Conservation (phyloP, 495 filamentous ascomycete species). For the Penicillium mononematosum region DNA sequence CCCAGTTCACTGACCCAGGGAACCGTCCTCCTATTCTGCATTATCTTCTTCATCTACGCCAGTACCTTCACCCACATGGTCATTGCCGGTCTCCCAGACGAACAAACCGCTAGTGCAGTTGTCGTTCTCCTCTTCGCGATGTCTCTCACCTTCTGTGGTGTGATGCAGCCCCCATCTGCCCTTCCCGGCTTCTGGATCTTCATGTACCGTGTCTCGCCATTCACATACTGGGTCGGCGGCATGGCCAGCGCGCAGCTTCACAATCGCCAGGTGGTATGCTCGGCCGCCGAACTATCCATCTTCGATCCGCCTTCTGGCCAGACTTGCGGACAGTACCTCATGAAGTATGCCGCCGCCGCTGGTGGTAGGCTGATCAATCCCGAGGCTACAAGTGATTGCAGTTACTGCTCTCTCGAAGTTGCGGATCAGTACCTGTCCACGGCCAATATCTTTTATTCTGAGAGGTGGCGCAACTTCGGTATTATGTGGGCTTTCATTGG, state of each 20-base stretch:
- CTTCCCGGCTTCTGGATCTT: conserved; percentile 61
- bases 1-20: conserved; percentile 45
- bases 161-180: conserved; percentile 57
- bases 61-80: conserved; percentile 54
- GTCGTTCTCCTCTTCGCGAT: conserved; percentile 57
- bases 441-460: conserved; percentile 36
- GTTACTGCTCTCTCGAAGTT: conserved; percentile 40
- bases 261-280: conserved; percentile 54
- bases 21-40: conserved; percentile 51
- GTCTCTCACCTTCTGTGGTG: conserved; percentile 55
- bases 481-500: conserved; percentile 52
- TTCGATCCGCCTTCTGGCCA: conserved; percentile 50
- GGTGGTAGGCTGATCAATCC: conserved; percentile 38
- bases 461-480: conserved; percentile 48
- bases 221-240: conserved; percentile 57
- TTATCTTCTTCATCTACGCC: conserved; percentile 50
- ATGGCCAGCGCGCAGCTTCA: conserved; percentile 56
- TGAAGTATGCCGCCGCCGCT: conserved; percentile 25
- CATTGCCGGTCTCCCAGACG: conserved; percentile 55
- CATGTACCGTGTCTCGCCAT: conserved; percentile 52
- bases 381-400: conserved; percentile 35
- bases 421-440: conserved; percentile 43
- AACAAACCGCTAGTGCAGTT: conserved; percentile 53
- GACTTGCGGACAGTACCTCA: conserved; percentile 53
- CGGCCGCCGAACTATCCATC: conserved; percentile 50